Base-by-base conservation (phyloP, 1,284 basidiomycete species). In the Taiwanofungus camphoratus region DNA sequence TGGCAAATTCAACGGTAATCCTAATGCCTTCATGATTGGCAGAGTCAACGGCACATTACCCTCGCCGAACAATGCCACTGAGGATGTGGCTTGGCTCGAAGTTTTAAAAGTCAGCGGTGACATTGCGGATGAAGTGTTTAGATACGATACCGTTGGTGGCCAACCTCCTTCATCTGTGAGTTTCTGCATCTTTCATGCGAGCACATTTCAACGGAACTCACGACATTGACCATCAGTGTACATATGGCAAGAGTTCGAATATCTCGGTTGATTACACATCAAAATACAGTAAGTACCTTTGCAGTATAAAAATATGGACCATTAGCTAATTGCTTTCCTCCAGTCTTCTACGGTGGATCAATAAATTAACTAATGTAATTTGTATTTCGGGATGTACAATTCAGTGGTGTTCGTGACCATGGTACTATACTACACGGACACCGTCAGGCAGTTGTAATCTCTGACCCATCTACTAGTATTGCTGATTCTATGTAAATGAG, bases 111-210 rank as follows among this genome's bases (percentile, higher is more conserved):
- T 74, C 9, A 49, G 70, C 31, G 80, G 80, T 3, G 54, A 61
- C 2, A 60, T 83, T 26, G 77, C 80, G 3, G 65, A 64, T 42
- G 60, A 69, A 41, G 66, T 82, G 5, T 80, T 71, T 63, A 64
- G 81, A 39, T 64, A 74, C 8, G 71, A 80, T 53, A 85, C 81
- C 7, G 65, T 68, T 18, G 69, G 66, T 26, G 82, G 83, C n/a
- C 77, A 82, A 56, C 77, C 82, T 11, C 79, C 82, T 24, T 50
- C 72, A n/a, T 67, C 67, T 12, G 74, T 75, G 52, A 57, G 68
- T 62, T 13, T 15, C 13, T 39, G 18, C 22, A 34, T 19, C 29
- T 39, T 5, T 5, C 5, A 20, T 6, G 3, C 12, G 16, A 22
- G 20, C 2, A 11, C 7, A 11, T 15, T 19, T 9, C 15, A 3